These are phyloP conservation scores for Madurella fahalii DNA, from an alignment of 2,329 filamentous ascomycete genomes.

Conservation along the genomic window DNA sequence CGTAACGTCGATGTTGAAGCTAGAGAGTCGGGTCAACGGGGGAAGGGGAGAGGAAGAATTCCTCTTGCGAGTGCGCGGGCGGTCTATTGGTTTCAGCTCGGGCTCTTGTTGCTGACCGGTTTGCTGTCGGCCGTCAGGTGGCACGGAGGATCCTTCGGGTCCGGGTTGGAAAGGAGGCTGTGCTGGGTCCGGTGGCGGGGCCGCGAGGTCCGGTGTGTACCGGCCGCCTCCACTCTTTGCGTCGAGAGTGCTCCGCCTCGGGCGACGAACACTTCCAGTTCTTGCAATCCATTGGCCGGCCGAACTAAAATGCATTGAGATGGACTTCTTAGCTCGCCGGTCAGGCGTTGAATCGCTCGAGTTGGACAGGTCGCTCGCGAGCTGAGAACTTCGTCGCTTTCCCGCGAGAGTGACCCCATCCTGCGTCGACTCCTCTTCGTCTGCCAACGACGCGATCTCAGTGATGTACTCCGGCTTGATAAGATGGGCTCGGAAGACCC, in stretches of 20 bases:
- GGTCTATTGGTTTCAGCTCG: constrained; percentile 17
- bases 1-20: constrained; percentile 51
- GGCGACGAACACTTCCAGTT: constrained; percentile 52
- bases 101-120: constrained; percentile 29
- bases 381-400: constrained; percentile 7
- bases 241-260: constrained; percentile 45
- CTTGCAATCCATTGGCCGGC: constrained; percentile 54
- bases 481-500: constrained; percentile 34
- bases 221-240: constrained; percentile 43
- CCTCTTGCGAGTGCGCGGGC: constrained; percentile 26
- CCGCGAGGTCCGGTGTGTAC: constrained; percentile 51
- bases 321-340: constrained; percentile 47
- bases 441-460: constrained; percentile 15
- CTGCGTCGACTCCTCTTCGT: constrained; percentile 24
- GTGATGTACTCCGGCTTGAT: constrained; percentile 30
- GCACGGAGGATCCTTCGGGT: constrained; percentile 28
- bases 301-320: constrained; percentile 58
- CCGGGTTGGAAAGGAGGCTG: constrained; percentile 26
- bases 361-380: constrained; percentile 12
- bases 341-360: constrained; percentile 20
- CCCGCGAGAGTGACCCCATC: not conserved
- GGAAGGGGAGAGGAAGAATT: constrained; percentile 52
- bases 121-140: constrained; percentile 27
- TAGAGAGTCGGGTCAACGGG: constrained; percentile 50
- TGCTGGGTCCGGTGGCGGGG: constrained; percentile 26